Conservation (phyloP, 441 rosid species). For the Aquilaria agallochum region DNA sequence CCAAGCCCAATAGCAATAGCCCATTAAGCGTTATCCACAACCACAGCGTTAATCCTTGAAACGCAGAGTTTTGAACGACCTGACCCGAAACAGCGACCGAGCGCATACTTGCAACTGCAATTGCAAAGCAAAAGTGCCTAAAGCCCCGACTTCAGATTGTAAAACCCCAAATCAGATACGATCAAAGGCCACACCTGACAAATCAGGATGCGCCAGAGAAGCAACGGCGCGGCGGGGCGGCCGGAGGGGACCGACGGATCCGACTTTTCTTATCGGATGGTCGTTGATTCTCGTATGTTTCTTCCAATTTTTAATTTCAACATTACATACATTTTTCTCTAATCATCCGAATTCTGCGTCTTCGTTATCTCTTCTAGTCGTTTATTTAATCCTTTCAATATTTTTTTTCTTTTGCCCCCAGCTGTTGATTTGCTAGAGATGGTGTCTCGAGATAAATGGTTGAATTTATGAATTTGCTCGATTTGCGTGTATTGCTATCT, state of each 20-base stretch:
- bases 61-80: no score
- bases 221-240: constrained; percentile 32
- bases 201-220: constrained; percentile 46
- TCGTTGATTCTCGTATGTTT: constrained; percentile 78
- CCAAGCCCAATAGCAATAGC: no score
- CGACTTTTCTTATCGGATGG: constrained; percentile 87
- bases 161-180: not conserved
- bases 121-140: no score
- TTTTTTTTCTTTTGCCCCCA: not conserved
- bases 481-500: no score
- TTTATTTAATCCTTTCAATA: no score
- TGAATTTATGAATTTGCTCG: no score
- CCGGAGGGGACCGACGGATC: constrained; percentile 84
- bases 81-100: no score
- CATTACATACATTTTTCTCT: not conserved
- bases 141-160: no score
- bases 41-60: no score
- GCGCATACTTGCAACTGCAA: no score
- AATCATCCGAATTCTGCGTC: not conserved
- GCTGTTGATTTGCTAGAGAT: not conserved
- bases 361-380: not conserved
- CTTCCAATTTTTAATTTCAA: not conserved
- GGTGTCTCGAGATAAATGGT: no score
- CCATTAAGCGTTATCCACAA: no score
- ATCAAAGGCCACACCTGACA: not conserved